Evolutionary conservation across 2,329 filamentous ascomycete species (phyloP), one percentile per base, ranked within the genome.

Genomic region (Sporothrix dimorphospora): DNA sequence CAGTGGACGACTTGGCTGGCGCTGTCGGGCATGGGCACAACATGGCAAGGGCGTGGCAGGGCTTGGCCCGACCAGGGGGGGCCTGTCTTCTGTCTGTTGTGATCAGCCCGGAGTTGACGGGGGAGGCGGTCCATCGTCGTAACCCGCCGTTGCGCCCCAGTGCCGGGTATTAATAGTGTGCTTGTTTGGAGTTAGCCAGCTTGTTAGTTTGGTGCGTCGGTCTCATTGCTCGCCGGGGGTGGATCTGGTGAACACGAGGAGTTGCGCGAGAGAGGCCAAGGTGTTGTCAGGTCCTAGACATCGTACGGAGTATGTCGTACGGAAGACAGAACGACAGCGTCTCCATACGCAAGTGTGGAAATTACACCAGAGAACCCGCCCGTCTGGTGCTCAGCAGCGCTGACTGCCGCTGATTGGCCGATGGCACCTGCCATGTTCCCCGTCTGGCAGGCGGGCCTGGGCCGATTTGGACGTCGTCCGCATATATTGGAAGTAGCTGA

Each of bases 401-500:
- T 24, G 9, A 40, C 8, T 12, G 24, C 38, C 27, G 16, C 16
- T 61, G 53, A 70, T 70, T 70, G 68, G 68, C 53, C 30, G 30
- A 12, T 34, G 30, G 49, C 49, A 27, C 34, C 19, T 55, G 19
- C 66, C 49, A 42, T 19, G 21, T 14, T 67, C 12, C 45, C 30
- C 34, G 66, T 34, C 65, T 53, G 9, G 47, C 47, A 40, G 12
- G 19, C 47, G 30, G 65, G 30, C 5, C 38, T 42, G 24, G 49
- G 27, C 34, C 65, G 16, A 49, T 40, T 53, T 40, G 21, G 47
- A 67, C 45, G 27, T 67, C 61, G 51, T 27, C 65, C 51, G 24
- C 27, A 67, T 68, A 68, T 69, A 69, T 69, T 69, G 66, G 45
- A 51, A 47, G 61, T 47, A 47, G 40, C 40, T 49, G 61, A 49